Conservation (phyloP, 805 yeast genomes). For the Myxozyma geophila region DNA sequence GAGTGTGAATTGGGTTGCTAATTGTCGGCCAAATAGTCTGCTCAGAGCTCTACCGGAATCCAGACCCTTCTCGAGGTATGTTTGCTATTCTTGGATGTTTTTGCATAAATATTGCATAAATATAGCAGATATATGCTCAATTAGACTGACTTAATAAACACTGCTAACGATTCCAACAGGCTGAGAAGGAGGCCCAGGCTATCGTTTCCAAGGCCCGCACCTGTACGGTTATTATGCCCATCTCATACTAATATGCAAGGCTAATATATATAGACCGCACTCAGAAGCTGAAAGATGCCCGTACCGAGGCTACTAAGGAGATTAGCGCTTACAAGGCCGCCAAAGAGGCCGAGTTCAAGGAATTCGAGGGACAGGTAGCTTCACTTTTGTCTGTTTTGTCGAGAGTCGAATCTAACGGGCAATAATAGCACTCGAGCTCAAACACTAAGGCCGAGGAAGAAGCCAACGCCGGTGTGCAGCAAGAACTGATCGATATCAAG, state of each 20-base stretch:
- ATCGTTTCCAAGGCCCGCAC: conserved; percentile 92
- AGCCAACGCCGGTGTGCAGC: conserved; percentile 74
- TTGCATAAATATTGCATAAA: too few relatives aligned
- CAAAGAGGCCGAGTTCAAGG: conserved; percentile 80
- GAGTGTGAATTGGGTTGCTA: background rate
- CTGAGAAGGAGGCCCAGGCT: conserved; percentile 97
- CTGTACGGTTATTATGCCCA: conserved; percentile 50
- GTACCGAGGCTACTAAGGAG: conserved; percentile 88
- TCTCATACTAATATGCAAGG: background rate
- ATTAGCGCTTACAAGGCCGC: conserved; percentile 81
- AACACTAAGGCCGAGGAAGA: conserved; percentile 77
- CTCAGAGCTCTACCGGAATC: conserved; percentile 60
- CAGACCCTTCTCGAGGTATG: conserved; percentile 68
- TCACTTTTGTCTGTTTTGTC: too few relatives aligned
- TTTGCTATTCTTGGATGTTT: too few relatives aligned
- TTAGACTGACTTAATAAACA: background rate
- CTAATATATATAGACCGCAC: conserved; percentile 62
- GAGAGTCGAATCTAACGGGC: conserved; percentile 9
- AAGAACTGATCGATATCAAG: conserved; percentile 71
- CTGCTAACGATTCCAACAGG: conserved; percentile 48
- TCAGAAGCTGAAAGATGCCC: conserved; percentile 88
- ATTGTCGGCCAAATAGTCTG: conserved; percentile 43
- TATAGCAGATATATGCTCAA: background rate
- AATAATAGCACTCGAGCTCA: conserved; percentile 63
- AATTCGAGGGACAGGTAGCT: conserved; percentile 63